Percentiles rank a stretch among this genome's conserved stretches.
phyloP scores from a whole-genome alignment of 169 alveolate genomes.

The Amoebophrya sp. region DNA sequence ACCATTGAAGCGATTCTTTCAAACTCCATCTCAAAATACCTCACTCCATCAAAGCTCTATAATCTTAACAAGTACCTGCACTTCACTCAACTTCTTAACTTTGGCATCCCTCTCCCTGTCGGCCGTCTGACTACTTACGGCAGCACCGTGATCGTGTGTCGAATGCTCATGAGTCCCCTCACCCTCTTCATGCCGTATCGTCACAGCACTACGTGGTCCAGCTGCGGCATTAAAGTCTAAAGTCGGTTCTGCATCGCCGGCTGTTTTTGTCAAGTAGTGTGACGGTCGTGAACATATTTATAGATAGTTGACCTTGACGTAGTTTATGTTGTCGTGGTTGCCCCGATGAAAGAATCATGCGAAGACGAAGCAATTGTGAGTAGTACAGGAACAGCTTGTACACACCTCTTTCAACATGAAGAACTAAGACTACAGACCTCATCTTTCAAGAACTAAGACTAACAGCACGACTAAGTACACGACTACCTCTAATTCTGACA shows the following conservation, averaged over 20 bases:
- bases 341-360: too few relatives aligned
- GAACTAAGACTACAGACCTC: neutral
- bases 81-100: neutral
- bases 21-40: too few relatives aligned
- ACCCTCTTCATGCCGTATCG: neutral
- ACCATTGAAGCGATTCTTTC: too few relatives aligned
- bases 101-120: neutral
- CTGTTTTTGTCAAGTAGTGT: neutral
- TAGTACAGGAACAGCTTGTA: neutral
- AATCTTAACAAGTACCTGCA: too few relatives aligned
- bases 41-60: too few relatives aligned
- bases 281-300: too few relatives aligned
- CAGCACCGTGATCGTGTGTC: neutral
- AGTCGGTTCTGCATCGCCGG: neutral
- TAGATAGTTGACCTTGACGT: too few relatives aligned
- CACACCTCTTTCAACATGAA: neutral
- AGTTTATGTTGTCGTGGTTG: too few relatives aligned
- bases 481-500: too few relatives aligned
- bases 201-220: neutral
- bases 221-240: neutral
- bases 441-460: neutral
- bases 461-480: neutral
- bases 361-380: neutral
- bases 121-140: neutral
- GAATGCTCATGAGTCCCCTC: neutral